Evolutionary conservation across 2,329 filamentous ascomycete genomes (phyloP), one percentile per base, ranked within the genome.

Genomic region (Aspergillus ustus): DNA sequence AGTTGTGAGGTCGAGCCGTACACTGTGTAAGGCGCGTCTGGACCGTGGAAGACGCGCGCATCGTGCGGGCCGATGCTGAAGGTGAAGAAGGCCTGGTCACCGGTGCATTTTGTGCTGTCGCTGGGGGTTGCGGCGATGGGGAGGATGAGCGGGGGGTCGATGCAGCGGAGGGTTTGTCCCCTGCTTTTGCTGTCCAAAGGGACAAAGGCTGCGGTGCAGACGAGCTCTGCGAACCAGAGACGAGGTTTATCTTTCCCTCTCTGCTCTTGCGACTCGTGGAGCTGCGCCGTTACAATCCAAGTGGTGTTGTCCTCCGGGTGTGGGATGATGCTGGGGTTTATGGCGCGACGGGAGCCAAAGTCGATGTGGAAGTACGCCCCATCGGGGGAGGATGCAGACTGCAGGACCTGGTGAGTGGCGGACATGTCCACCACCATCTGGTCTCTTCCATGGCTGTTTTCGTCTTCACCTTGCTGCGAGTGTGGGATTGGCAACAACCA

Each of bases 241-340:
- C 34, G 34, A 11, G 34, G 1, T 70, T 69, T 54, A 20, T 28
- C 4, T 70, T 66, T 9, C 72, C 63, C 22, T 66, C 64, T 20
- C n/a, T 43, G 63, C 13, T 75, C 71, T n/a, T 75, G 69, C n/a
- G 51, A 63, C 13, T 75, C 71, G 20, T 75, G 69, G 55, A 76
- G 74, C 67, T 86, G 84, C 4, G 83, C 83, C 4, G 84, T 78
- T 25, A 87, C 77, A 62, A 83, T 80, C 78, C 80, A 87, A 1
- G 77, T 82, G 45, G 84, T 70, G 2, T 77, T 71, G 7, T 77
- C 68, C 1, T 68, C 72, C 2, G 84, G 84, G 67, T 87, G 85
- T 0, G 85, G 84, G 44, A 87, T 79, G 64, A 87, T 81, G 71
- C 84, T 87, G 17, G 85, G 84, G 62, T 87, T 87, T 60, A 83